These are phyloP conservation scores for Mortierella sp. DNA, from an alignment of 371 early-diverging fungal species.

Conservation along the genomic window DNA sequence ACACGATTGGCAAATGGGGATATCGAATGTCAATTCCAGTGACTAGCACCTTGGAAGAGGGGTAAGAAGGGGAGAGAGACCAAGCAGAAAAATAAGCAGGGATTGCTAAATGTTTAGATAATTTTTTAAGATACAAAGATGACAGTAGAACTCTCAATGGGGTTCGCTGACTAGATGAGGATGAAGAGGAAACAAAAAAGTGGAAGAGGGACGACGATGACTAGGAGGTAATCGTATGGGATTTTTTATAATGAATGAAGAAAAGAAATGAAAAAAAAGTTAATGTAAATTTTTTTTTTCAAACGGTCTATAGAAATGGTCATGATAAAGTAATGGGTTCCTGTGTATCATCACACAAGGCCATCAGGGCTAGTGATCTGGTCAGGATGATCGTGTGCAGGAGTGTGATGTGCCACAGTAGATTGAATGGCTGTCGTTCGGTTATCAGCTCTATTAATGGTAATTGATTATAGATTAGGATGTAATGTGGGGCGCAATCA, in stretches of 20 bases:
- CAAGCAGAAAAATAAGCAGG: not conserved
- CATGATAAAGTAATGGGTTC: not conserved
- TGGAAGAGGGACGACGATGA: not conserved
- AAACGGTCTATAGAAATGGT: conserved; percentile 3
- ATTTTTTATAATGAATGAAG: not conserved
- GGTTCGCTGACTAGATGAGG: not conserved
- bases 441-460: too few species aligned
- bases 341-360: not conserved
- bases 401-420: too few species aligned
- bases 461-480: not conserved
- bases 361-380: not conserved
- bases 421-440: too few species aligned
- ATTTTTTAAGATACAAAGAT: not conserved
- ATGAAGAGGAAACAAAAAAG: not conserved
- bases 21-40: conserved; percentile 18
- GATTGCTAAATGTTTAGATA: not conserved
- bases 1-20: conserved; percentile 11
- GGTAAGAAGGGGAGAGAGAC: conserved; percentile 5
- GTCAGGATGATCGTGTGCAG: conserved; percentile 1
- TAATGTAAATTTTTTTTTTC: not conserved
- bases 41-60: conserved; percentile 2
- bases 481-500: not conserved
- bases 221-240: not conserved
- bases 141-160: not conserved
- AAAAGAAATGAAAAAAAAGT: conserved; percentile 6